These are phyloP conservation scores for Microsporum audouinii DNA, from an alignment of 2,329 filamentous ascomycete species.

Conservation along the genomic window DNA sequence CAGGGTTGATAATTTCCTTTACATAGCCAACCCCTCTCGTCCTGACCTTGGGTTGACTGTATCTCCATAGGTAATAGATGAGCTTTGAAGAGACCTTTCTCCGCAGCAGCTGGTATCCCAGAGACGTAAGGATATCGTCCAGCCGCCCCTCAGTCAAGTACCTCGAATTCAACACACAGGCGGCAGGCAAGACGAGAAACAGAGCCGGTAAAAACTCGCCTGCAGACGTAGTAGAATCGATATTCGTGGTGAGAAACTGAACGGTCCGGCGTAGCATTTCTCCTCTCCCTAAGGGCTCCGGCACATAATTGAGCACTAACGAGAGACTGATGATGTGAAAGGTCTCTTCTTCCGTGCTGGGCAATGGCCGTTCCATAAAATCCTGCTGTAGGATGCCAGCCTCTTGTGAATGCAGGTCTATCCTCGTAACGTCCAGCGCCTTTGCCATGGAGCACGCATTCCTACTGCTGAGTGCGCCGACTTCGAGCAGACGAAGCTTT, in stretches of 20 bases:
- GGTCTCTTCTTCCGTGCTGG: conserved; percentile 42
- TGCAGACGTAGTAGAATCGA: neutral
- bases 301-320: conserved; percentile 88
- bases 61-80: conserved; percentile 77
- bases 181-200: conserved; percentile 80
- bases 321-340: conserved; percentile 91
- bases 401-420: conserved; percentile 82
- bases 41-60: conserved; percentile 17
- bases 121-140: conserved; percentile 57
- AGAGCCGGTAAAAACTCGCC: conserved; percentile 42
- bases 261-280: conserved; percentile 73
- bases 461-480: conserved; percentile 71
- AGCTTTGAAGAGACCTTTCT: conserved; percentile 72
- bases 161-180: conserved; percentile 80
- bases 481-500: conserved; percentile 61
- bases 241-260: conserved; percentile 48
- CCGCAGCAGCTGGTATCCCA: conserved; percentile 59
- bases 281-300: conserved; percentile 61
- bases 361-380: conserved; percentile 80
- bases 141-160: conserved; percentile 68
- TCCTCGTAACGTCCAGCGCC: conserved; percentile 63
- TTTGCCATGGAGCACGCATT: conserved; percentile 72
- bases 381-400: conserved; percentile 71
- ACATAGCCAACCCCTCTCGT: conserved; percentile 35
- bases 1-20: conserved; percentile 69